These are phyloP conservation scores for Tylopilus intermedius DNA, from an alignment of 768 basidiomycete genomes.

Conservation along the genomic window DNA sequence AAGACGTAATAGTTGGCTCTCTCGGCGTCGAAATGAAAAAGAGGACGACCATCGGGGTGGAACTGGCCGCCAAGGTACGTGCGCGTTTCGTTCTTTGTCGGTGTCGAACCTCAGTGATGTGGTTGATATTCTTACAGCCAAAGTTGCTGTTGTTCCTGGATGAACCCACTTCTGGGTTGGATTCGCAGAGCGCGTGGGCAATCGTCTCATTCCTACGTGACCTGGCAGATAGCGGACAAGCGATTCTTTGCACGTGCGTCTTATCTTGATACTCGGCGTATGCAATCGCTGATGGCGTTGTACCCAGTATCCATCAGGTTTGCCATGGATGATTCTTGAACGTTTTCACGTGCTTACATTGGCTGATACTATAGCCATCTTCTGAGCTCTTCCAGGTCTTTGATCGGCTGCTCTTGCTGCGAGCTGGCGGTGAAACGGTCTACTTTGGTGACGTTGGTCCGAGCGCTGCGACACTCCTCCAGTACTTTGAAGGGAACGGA, in stretches of 20 bases:
- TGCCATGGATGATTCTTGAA: neutral
- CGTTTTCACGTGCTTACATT: neutral
- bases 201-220: slow-evolving; percentile 71
- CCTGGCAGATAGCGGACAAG: slow-evolving; percentile 77
- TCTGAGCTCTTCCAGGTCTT: slow-evolving; percentile 80
- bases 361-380: slow-evolving; percentile 44
- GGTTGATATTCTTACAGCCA: slow-evolving; percentile 40
- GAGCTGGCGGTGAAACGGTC: slow-evolving; percentile 67
- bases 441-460: slow-evolving; percentile 68
- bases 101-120: no score
- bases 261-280: neutral
- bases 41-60: slow-evolving; percentile 81
- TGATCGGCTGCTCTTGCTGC: slow-evolving; percentile 71
- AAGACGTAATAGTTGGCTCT: slow-evolving; percentile 64
- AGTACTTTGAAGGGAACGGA: slow-evolving; percentile 75
- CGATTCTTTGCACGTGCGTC: slow-evolving; percentile 82
- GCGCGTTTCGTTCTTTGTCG: neutral
- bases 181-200: slow-evolving; percentile 84
- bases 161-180: slow-evolving; percentile 84
- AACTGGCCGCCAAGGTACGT: slow-evolving; percentile 68
- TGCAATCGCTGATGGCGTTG: neutral
- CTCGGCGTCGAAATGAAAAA: slow-evolving; percentile 71
- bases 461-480: slow-evolving; percentile 55
- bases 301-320: slow-evolving; percentile 38
- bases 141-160: slow-evolving; percentile 80